Conservation (phyloP, 805 yeast species). For the Pichia gijzeniarum region DNA sequence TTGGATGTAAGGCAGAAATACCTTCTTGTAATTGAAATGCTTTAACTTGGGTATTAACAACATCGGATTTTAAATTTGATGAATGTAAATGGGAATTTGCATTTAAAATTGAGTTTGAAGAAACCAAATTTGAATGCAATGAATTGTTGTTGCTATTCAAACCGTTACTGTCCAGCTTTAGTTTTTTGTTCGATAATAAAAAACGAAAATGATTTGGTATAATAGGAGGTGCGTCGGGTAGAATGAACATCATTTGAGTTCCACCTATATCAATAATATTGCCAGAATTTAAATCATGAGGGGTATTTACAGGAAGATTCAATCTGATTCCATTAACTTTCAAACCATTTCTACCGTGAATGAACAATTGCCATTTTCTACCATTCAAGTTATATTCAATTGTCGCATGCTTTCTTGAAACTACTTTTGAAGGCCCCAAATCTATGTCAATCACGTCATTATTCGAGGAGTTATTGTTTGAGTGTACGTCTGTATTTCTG, state of each 20-base stretch:
- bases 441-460: conserved; percentile 61
- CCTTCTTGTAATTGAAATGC: conserved; percentile 37
- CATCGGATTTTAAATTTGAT: conserved; percentile 6
- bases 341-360: conserved; percentile 89
- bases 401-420: conserved; percentile 81
- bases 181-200: conserved; percentile 28
- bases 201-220: conserved; percentile 46
- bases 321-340: conserved; percentile 68
- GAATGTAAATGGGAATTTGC: background rate
- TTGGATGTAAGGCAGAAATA: conserved; percentile 5
- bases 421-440: conserved; percentile 96
- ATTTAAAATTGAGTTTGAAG: background rate
- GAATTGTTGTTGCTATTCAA: background rate
- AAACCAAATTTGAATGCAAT: too few relatives aligned
- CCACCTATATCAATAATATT: conserved; percentile 92
- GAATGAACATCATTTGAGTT: conserved; percentile 96
- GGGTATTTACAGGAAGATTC: conserved; percentile 32
- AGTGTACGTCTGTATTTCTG: conserved; percentile 55
- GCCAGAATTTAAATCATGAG: conserved; percentile 70
- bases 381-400: conserved; percentile 69
- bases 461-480: background rate
- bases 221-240: conserved; percentile 82
- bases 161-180: conserved; percentile 1
- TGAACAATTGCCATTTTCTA: conserved; percentile 80
- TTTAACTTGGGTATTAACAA: conserved; percentile 28